phyloP scores from a whole-genome alignment of 352 stramenopile genomes.

The Pythium brachiatum region DNA sequence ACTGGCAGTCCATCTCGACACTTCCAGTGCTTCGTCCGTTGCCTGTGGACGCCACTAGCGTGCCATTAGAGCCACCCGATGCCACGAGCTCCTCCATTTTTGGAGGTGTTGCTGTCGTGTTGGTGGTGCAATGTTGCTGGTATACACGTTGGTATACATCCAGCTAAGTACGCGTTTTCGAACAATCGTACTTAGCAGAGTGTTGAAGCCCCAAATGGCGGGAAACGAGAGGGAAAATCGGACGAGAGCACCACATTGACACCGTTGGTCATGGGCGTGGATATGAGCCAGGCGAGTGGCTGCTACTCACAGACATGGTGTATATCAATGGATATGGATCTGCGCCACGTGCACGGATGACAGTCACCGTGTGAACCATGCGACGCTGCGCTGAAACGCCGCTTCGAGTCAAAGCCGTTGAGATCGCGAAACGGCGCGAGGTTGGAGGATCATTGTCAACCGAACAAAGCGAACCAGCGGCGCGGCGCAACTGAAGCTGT shows the following conservation, averaged over 20 bases:
- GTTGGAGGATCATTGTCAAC: neutral
- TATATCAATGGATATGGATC: no score
- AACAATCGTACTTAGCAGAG: conserved; percentile 1
- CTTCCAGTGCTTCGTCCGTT: neutral
- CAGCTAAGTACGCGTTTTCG: conserved; percentile 8
- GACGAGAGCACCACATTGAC: neutral
- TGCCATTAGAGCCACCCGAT: neutral
- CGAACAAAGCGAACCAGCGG: neutral
- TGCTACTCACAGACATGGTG: neutral
- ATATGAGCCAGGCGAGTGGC: neutral
- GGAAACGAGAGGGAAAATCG: neutral
- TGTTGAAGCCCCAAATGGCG: conserved; percentile 6
- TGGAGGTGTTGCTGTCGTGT: neutral
- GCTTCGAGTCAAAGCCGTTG: neutral
- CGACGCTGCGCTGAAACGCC: conserved; percentile 3
- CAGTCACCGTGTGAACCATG: neutral
- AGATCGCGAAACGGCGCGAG: conserved; percentile 7
- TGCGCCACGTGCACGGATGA: no score
- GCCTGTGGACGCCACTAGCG: neutral
- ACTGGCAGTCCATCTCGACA: conserved; percentile 38
- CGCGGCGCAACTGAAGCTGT: no score
- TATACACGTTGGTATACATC: conserved; percentile 2
- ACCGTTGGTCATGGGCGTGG: neutral
- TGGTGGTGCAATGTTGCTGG: neutral
- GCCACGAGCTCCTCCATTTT: neutral